Base-by-base conservation (phyloP, 768 basidiomycete species). In the Dacryopinax primogenitus region DNA sequence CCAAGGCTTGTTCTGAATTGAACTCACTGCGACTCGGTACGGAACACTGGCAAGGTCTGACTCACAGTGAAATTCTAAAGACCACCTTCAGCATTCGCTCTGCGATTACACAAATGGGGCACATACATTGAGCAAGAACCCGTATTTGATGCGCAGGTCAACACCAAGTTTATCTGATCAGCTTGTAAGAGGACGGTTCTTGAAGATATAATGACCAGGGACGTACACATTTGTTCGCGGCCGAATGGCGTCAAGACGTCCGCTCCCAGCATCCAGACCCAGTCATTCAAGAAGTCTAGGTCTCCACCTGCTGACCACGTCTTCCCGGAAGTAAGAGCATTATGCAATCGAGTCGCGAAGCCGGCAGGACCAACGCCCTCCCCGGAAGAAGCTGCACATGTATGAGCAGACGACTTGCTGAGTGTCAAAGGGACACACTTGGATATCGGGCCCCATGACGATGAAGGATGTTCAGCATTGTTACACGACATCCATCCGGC, bases 251-350 rank as follows among this genome's bases (percentile, higher is more conserved):
- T 77, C 15, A 78, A 67, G 15, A 77, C 67, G 66, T 96, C 93
- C 77, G 86, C 86, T 15, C 93, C 94, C 1, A 97, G 83, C 70
- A 89, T 88, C 75, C 92, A 94, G 3, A 30, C 69, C 66, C 77
- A 79, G 35, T 70, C 69, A 66, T 77, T 74, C 65, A 79, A 62
- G 71, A 78, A 79, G 0, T 66, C 23, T 13, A 78, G 66, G 11
- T 70, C 67, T 1, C 76, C 76, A 0, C 64, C 67, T 0, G 71
- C 73, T 47, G 63, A 51, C 68, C 67, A 69, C 7, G 65, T 64
- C 12, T 37, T 41, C 35, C 67, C 61, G n/a, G 33, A 18, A 6
- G 34, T 51, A 13, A 58, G 36, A 13, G 66, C 37, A 36, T 61
- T 18, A 36, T 64, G 16, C 16, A 66, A 41, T 21, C 63, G 28